A percentile compares a stretch with the other conserved stretches of the same genome.
Conservation (phyloP, 192 early-diverging fungal genomes). For the Thamnidium elegans region DNA sequence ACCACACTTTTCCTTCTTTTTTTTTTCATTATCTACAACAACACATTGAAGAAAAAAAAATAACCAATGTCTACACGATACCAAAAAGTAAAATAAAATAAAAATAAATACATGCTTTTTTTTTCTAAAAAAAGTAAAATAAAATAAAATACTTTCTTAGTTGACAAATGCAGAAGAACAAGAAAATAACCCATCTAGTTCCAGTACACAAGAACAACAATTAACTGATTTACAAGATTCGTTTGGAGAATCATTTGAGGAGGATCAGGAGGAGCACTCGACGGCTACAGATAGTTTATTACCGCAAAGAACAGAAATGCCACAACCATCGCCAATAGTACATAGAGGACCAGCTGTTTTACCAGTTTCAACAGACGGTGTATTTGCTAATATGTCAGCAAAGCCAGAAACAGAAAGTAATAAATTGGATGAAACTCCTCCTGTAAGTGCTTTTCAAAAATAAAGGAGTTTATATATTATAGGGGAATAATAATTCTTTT, state of each 20-base stretch:
- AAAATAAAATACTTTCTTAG: not conserved
- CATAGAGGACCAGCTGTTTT: conserved; percentile 29
- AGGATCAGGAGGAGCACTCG: not conserved
- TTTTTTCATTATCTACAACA: not conserved
- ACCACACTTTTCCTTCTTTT: not conserved
- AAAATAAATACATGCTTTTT: not conserved
- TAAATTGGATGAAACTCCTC: conserved; percentile 51
- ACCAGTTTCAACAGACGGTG: conserved; percentile 43
- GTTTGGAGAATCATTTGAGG: conserved; percentile 26
- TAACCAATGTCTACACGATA: conserved; percentile 5
- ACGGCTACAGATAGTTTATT: conserved; percentile 10
- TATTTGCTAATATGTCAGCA: conserved; percentile 56
- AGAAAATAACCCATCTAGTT: conserved; percentile 5
- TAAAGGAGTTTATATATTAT: not conserved
- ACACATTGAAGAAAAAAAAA: not conserved
- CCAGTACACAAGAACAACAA: conserved; percentile 18
- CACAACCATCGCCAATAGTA: not conserved
- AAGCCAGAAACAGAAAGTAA: conserved; percentile 51
- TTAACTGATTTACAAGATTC: conserved; percentile 24
- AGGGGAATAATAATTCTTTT: not conserved
- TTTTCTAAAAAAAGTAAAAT: not conserved
- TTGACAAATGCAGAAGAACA: conserved; percentile 6
- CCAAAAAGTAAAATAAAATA: conserved; percentile 16
- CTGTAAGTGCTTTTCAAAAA: conserved; percentile 34
- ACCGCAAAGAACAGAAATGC: conserved; percentile 11